Percentiles rank a stretch among this genome's conserved stretches.
Evolutionary conservation across 2,329 filamentous ascomycete species (phyloP).

Genomic region (Cylindrodendrum hubeiense): DNA sequence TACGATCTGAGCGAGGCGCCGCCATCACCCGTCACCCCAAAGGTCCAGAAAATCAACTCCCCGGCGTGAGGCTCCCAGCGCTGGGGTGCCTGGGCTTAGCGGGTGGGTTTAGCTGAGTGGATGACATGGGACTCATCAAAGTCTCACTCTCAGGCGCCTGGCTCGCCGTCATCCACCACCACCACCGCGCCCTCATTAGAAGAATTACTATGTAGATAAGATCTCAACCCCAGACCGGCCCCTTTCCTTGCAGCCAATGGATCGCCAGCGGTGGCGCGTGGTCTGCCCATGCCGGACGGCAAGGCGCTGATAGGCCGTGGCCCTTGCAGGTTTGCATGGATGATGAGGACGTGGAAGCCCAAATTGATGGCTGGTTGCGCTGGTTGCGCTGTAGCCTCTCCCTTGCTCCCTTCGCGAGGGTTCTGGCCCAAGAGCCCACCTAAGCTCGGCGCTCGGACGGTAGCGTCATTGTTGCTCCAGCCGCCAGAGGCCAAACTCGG

Average conservation of each 20-base stretch:
- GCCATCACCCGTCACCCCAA: neutral
- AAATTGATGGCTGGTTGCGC: slow-evolving; percentile 24
- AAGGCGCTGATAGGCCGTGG: slow-evolving; percentile 42
- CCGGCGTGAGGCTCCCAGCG: neutral
- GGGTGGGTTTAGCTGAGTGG: neutral
- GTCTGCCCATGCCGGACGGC: slow-evolving; percentile 36
- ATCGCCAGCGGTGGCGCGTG: slow-evolving; percentile 34
- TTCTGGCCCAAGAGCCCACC: slow-evolving; percentile 12
- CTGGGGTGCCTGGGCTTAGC: neutral
- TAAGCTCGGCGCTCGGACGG: slow-evolving; percentile 23
- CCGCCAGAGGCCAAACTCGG: slow-evolving; percentile 7
- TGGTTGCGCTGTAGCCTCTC: slow-evolving; percentile 17
- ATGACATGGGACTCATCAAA: slow-evolving; percentile 14
- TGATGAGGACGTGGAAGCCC: slow-evolving; percentile 25
- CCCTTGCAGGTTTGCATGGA: slow-evolving; percentile 46
- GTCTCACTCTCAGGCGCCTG: slow-evolving; percentile 2
- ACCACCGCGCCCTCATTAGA: neutral
- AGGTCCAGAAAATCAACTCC: neutral
- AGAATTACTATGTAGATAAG: slow-evolving; percentile 27
- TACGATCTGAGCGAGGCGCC: neutral
- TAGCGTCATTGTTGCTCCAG: slow-evolving; percentile 27
- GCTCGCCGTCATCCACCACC: neutral
- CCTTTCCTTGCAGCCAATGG: slow-evolving; percentile 38
- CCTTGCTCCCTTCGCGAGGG: slow-evolving; percentile 15
- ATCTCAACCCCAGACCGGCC: slow-evolving; percentile 34